Conservation (phyloP, 805 yeast species). For the Yarrowia deformans region DNA sequence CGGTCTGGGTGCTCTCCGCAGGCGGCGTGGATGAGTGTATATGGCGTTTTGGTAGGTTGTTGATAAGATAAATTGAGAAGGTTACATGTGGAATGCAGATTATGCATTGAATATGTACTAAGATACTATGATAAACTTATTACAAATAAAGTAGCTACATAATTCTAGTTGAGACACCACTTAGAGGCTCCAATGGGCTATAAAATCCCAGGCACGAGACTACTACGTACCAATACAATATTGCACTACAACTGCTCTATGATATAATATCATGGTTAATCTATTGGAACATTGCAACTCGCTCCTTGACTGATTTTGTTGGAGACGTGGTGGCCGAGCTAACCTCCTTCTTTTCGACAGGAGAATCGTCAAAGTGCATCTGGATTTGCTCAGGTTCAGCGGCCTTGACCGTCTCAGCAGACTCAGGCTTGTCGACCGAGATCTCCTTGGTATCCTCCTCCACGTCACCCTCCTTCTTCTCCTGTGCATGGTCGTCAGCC, state of each 20-base stretch:
- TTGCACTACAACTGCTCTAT: neutral
- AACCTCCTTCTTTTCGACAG: slow-evolving; percentile 9
- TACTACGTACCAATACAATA: no score
- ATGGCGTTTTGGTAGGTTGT: no score
- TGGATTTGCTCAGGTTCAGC: slow-evolving; percentile 7
- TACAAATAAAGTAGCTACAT: no score
- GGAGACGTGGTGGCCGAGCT: slow-evolving; percentile 9
- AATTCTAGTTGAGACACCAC: no score
- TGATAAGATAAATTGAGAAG: no score
- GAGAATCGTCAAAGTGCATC: slow-evolving; percentile 28
- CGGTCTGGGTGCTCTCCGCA: no score
- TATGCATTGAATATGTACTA: no score
- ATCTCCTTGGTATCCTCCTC: neutral
- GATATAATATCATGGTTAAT: slow-evolving; percentile 16
- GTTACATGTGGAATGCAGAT: no score
- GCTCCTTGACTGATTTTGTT: slow-evolving; percentile 24
- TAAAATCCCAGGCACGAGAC: no score
- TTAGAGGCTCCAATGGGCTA: no score
- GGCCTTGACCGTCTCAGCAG: neutral
- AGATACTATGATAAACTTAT: no score
- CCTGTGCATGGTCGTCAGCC: neutral
- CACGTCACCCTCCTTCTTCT: neutral
- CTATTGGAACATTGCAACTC: slow-evolving; percentile 28
- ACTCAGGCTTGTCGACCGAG: neutral
- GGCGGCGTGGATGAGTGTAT: no score